Evolutionary conservation across 2,329 filamentous ascomycete species (phyloP).

Genomic region (Lachnellula arida): DNA sequence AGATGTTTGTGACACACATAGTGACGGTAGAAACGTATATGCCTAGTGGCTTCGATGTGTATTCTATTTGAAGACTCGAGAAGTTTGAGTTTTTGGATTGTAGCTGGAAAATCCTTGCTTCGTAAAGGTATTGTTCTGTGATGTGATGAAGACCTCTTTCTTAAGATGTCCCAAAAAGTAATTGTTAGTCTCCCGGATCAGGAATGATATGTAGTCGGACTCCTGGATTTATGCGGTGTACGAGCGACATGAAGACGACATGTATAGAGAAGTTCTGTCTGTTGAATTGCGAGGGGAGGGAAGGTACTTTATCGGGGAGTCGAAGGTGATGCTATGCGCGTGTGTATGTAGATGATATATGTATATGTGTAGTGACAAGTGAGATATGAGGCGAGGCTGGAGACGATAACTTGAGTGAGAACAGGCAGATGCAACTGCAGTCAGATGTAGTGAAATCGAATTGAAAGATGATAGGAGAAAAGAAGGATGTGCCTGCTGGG

Average conservation of each 20-base stretch:
- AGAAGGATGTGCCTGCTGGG: slow-evolving; percentile 16
- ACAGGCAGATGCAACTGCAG: slow-evolving; percentile 12
- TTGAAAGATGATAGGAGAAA: slow-evolving; percentile 13
- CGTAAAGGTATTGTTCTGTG: slow-evolving; percentile 9
- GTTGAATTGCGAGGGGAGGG: slow-evolving; percentile 12
- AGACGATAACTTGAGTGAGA: not conserved
- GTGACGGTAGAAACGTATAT: slow-evolving; percentile 31
- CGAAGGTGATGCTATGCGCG: slow-evolving; percentile 5
- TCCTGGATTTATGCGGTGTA: slow-evolving; percentile 23
- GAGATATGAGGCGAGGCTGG: not conserved
- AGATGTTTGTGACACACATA: slow-evolving; percentile 49
- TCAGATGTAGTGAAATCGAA: slow-evolving; percentile 1
- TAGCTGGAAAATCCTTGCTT: not conserved
- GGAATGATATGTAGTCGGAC: slow-evolving; percentile 27
- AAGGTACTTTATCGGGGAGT: slow-evolving; percentile 12
- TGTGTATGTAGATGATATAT: not conserved
- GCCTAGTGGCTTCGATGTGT: slow-evolving; percentile 5
- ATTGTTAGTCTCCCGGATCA: slow-evolving; percentile 30
- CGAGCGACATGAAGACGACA: slow-evolving; percentile 30
- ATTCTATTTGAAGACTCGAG: not conserved
- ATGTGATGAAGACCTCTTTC: slow-evolving; percentile 10
- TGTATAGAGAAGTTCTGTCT: slow-evolving; percentile 18
- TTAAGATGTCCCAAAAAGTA: slow-evolving; percentile 8
- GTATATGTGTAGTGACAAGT: not conserved
- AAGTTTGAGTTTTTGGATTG: not conserved